Evolutionary conservation across 1,284 basidiomycete species (phyloP), one percentile per base, ranked within the genome.

Genomic region (Ustilago sp.): DNA sequence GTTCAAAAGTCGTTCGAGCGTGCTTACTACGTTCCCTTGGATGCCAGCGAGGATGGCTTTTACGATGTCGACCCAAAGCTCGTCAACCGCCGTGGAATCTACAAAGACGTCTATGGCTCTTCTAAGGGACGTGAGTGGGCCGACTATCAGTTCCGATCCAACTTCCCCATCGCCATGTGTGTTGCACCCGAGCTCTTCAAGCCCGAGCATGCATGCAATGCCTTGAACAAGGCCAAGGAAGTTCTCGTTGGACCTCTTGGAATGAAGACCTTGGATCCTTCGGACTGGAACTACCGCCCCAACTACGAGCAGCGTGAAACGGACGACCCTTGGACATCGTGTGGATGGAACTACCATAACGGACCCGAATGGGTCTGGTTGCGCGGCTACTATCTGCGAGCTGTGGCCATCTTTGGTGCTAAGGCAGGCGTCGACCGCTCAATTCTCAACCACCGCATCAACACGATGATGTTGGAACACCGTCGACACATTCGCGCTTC

Each of bases 121-220:
- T 80, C 81, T 36, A 77, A 75, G 52, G 81, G 81, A 11, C 67
- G 82, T 19, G 94, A 95, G 87, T 98, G 94, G 92, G 93, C 94
- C 8, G 95, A 99, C 87, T 99, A 99, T 86, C 96, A 98, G 87
- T 83, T 87, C 56, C 82, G 87, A 12, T 90, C 91, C 82, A 97
- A 98, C 88, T 96, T 95, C 88, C 86, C 87, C 3, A 93, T 98
- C 74, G 94, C 96, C 1, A 98, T 98, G 96, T 91, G 93, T 7
- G 95, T 98, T 41, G 96, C 96, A 1, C 96, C 96, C 8, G 96
- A 99, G 87, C 87, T 99, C 52, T 99, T 99, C 87, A 90, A 94
- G 63, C 90, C 90, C 5, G 86, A 90, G 61, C 92, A 93, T 81
- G 96, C 94, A 0, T 87, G 97, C 36, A 89, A 88, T 6, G 93